Base-by-base conservation (phyloP, 2,329 filamentous ascomycete species). In the Beauveria scarabaeidicola region DNA sequence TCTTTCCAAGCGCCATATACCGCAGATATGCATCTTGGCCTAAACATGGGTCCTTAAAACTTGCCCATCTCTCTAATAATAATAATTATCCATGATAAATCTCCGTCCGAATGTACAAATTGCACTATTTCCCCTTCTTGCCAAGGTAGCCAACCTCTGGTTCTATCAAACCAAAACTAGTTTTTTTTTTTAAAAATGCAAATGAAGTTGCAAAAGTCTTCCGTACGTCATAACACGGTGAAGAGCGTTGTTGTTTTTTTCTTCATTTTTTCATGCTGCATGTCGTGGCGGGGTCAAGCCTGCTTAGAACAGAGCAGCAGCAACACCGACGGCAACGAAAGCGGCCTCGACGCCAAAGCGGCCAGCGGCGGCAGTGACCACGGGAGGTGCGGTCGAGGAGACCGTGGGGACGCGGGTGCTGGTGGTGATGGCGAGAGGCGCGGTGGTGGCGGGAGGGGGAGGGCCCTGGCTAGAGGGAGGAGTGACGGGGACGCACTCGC, bases 241-340 rank as follows among this genome's bases (percentile, higher is more conserved):
- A 32, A 17, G 32, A 23, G n/a, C 50, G 21, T 40, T 27, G 23
- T 50, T 46, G 11, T 7, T 47, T 23, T 19, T 19, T 54, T 23
- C 36, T 19, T 32, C 23, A 2, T 52, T 53, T 29, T 13, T 41
- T 19, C 40, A 19, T 7, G 38, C 23, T 46, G 36, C 2, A 55
- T 19, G 21, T 21, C 23, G 13, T 19, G 7, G 3, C 29, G 10
- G 29, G 29, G 29, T 32, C 29, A 32, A 32, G 29, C 29, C 29
- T 32, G 36, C 15, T 70, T 73, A 73, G 63, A 74, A 64, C 55
- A 73, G 65, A 63, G 73, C 56, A 41, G 66, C 71, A 51, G 67
- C 67, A 51, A 72, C 60, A 66, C 68, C 72, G 36, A 66, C 70
- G 21, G 69, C 69, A 48, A 66, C 69, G 53, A 67, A 69, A 51